Conservation (phyloP, 1,139 yeast genomes). For the Kluyveromyces marxianus region DNA sequence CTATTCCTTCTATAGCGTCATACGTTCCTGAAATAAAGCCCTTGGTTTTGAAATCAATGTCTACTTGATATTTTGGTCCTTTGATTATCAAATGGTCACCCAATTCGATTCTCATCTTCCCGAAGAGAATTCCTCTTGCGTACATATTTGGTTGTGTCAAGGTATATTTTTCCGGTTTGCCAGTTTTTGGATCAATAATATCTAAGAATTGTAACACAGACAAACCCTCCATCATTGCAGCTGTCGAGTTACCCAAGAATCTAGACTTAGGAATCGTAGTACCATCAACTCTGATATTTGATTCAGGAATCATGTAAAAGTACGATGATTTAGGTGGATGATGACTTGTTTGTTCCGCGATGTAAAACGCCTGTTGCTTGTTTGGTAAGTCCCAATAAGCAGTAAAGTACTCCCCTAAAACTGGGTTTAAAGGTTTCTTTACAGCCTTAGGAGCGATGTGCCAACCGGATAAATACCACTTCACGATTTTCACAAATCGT, state of each 20-base stretch:
- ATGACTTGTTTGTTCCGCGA: constrained; percentile 92
- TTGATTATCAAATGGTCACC: constrained; percentile 83
- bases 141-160: constrained; percentile 92
- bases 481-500: constrained; percentile 65
- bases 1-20: constrained; percentile 75
- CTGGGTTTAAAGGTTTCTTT: constrained; percentile 92
- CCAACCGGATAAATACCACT: constrained; percentile 94
- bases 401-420: constrained; percentile 80
- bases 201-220: constrained; percentile 68
- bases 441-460: constrained; percentile 98
- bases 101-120: constrained; percentile 78
- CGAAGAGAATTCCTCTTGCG: constrained; percentile 89
- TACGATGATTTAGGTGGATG: constrained; percentile 98
- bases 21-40: constrained; percentile 91
- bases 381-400: constrained; percentile 89
- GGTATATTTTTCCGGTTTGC: constrained; percentile 55
- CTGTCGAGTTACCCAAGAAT: constrained; percentile 91
- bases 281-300: constrained; percentile 81
- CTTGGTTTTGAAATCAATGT: constrained; percentile 88
- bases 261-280: constrained; percentile 77
- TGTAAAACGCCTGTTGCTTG: constrained; percentile 63
- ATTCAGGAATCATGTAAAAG: constrained; percentile 78
- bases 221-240: constrained; percentile 93
- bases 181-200: constrained; percentile 38
- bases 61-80: constrained; percentile 61